Base-by-base conservation (phyloP, 1,139 yeast species). In the Pichia cactophila region DNA sequence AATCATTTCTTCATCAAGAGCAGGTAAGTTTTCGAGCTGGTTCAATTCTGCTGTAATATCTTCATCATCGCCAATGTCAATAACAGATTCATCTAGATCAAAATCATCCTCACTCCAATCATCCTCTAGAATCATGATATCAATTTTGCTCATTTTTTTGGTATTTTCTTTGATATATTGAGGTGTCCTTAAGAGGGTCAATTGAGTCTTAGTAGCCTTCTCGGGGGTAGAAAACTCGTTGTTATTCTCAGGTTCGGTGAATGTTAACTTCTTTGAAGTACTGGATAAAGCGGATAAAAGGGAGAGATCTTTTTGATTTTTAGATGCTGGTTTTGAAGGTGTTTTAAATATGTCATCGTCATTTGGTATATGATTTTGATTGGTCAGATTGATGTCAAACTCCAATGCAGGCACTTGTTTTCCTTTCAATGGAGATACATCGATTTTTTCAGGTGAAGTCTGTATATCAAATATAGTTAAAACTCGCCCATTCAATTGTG, bases 401-500 rank as follows among this genome's bases (percentile, higher is more conserved):
- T 47, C 29, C 12, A 33, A 33, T 54, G 50, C 4, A 16, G 42
- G 16, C 9, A 17, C 33, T 26, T 31, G 12, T 14, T 36, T 33
- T 42, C 45, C 6, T 42, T 49, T 45, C 46, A 44, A 38, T 69
- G 6, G 76, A 67, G 54, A 68, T 67, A 45, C 28, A 12, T 29
- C 33, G 11, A 42, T 23, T 11, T 57, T 70, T 66, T 52, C 53
- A 5, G 58, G 59, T 1, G 42, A 56, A 11, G 48, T 49, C 26
- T 59, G 60, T 42, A 76, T 67, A 55, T 83, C 89, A 58, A 84
- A 81, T 12, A 84, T 71, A 11, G 89, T 81, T 42, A 83, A 60
- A 0, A 83, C 86, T 41, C 80, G 73, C 0, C 92, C 92, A 52
- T 81, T 74, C 10, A 84, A 73, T 55, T 83, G 90, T 0, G 92